Percentiles rank a stretch among this genome's conserved stretches.
phyloP scores from a whole-genome alignment of 78 protist genomes.

The Emiliania huxleyi region DNA sequence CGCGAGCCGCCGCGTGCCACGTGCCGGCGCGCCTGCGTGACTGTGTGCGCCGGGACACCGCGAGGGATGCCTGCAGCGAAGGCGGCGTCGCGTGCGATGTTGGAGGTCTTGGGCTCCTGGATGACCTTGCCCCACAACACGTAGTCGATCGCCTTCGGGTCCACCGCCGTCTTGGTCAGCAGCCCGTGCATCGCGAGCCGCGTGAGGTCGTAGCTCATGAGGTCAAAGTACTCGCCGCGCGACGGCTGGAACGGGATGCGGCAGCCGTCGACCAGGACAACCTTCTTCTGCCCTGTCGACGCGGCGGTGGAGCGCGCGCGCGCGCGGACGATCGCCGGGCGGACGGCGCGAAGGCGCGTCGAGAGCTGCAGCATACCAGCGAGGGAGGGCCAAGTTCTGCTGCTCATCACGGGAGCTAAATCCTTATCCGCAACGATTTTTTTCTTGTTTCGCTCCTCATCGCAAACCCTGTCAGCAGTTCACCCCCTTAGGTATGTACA shows the following conservation, averaged over 20 bases:
- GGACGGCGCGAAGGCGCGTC: too few species aligned
- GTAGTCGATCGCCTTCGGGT: slow-evolving; percentile 1
- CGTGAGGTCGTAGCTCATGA: slow-evolving; percentile 36
- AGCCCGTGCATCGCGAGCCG: slow-evolving; percentile 3
- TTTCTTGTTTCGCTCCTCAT: too few species aligned
- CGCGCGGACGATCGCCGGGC: too few species aligned
- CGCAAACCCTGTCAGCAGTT: too few species aligned
- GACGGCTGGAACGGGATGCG: slow-evolving; percentile 35
- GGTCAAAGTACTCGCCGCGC: slow-evolving; percentile 14
- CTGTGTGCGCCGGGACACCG: slow-evolving; percentile 61
- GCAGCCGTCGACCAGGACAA: slow-evolving; percentile 37
- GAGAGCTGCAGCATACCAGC: too few species aligned
- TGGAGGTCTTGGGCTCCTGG: slow-evolving; percentile 28
- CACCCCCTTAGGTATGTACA: too few species aligned
- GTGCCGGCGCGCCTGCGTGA: slow-evolving; percentile 58
- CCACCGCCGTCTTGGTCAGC: slow-evolving; percentile 15
- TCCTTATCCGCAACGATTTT: too few species aligned
- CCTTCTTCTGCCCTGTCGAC: not conserved
- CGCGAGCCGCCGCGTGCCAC: not conserved
- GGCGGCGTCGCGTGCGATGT: slow-evolving; percentile 53
- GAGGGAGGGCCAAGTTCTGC: too few species aligned
- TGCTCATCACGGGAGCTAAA: too few species aligned
- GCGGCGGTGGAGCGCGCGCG: not conserved
- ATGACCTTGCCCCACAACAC: slow-evolving; percentile 32
- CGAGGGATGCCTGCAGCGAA: slow-evolving; percentile 62